A percentile compares a stretch with the other conserved stretches of the same genome.
phyloP scores from a whole-genome alignment of 163 green algal genomes.

The Volvox carteri region DNA sequence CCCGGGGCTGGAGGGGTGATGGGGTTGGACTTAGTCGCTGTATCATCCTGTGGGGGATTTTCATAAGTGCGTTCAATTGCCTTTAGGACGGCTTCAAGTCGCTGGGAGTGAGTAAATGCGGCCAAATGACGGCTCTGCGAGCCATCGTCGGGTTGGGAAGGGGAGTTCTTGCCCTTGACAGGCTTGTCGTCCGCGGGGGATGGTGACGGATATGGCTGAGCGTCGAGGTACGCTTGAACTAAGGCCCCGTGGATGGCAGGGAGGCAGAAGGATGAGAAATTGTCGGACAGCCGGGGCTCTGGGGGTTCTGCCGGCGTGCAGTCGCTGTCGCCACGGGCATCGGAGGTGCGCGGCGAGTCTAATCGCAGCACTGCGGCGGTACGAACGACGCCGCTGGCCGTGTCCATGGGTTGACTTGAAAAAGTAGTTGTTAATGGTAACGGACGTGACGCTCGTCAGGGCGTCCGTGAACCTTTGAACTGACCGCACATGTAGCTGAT shows the following conservation, averaged over 20 bases:
- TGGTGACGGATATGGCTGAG: too few relatives aligned
- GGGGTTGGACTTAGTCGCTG: background rate
- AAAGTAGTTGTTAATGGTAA: background rate
- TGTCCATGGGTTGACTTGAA: background rate
- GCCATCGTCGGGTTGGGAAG: too few relatives aligned
- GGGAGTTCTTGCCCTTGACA: background rate
- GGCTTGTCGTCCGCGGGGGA: too few relatives aligned
- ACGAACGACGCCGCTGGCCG: background rate
- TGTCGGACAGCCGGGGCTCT: too few relatives aligned
- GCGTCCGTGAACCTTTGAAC: background rate
- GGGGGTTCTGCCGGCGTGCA: too few relatives aligned
- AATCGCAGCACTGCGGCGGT: slow-evolving; percentile 17
- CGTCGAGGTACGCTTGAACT: background rate
- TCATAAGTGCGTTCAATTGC: background rate
- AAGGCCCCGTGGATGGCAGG: background rate
- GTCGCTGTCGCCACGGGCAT: background rate
- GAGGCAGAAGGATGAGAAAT: background rate
- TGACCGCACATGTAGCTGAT: slow-evolving; percentile 9
- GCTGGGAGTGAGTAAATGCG: background rate
- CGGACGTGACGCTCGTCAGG: too few relatives aligned
- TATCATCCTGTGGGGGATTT: background rate
- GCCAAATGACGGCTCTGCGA: too few relatives aligned
- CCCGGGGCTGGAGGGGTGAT: background rate
- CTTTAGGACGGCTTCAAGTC: background rate
- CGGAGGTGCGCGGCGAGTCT: background rate